phyloP scores from a whole-genome alignment of 805 yeast species.

The Monosporozyma aquatica region DNA sequence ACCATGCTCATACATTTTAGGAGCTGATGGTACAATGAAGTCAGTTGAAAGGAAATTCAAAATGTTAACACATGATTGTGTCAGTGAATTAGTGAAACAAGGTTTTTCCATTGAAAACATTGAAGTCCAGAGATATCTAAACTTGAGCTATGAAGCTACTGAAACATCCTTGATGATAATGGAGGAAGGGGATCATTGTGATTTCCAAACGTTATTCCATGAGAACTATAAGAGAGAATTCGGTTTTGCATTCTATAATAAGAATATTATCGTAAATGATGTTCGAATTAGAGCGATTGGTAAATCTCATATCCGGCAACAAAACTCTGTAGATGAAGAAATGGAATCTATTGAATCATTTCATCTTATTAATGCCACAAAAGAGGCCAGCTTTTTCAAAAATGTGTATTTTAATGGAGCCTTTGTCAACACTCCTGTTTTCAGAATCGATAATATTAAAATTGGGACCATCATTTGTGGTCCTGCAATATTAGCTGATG shows the following conservation, averaged over 20 bases:
- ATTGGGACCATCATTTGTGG: constrained; percentile 51
- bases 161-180: constrained; percentile 77
- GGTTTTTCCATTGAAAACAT: constrained; percentile 43
- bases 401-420: constrained; percentile 49
- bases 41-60: constrained; percentile 38
- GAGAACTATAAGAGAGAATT: constrained; percentile 58
- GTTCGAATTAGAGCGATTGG: constrained; percentile 68
- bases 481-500: constrained; percentile 72
- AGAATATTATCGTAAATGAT: constrained; percentile 60
- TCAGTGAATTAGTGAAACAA: constrained; percentile 38
- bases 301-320: constrained; percentile 38
- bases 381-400: constrained; percentile 32
- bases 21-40: constrained; percentile 20
- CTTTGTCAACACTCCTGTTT: constrained; percentile 45
- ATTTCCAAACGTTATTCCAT: constrained; percentile 40
- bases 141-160: constrained; percentile 80
- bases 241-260: constrained; percentile 54
- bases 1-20: constrained; percentile 48
- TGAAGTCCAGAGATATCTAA: constrained; percentile 54
- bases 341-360: constrained; percentile 30
- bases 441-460: constrained; percentile 41
- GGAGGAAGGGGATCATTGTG: constrained; percentile 21
- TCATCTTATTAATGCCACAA: constrained; percentile 18
- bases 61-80: constrained; percentile 37
- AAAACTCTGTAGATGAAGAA: constrained; percentile 45